Conservation (phyloP, 208 protist species). For the Trypanosoma congolense region DNA sequence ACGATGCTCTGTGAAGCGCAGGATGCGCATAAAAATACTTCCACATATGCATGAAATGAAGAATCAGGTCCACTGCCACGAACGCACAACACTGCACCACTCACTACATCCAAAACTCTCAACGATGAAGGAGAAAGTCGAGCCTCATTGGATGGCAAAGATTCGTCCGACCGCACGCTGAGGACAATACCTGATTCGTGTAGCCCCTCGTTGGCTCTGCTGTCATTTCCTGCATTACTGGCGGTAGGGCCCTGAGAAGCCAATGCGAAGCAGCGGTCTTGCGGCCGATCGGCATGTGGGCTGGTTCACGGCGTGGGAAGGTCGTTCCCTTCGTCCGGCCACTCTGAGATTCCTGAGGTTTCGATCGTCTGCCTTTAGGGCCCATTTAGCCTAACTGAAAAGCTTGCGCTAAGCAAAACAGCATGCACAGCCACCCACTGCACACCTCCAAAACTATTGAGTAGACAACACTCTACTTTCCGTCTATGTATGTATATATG, state of each 20-base stretch:
- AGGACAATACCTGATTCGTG: slow-evolving; percentile 4
- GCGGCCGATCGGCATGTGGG: no score
- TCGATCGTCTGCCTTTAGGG: neutral
- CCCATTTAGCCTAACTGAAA: neutral
- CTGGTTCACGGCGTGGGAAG: neutral
- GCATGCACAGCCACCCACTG: no score
- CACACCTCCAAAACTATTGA: no score
- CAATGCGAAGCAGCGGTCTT: neutral
- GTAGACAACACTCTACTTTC: no score
- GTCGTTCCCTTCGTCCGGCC: neutral
- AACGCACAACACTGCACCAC: slow-evolving; percentile 4
- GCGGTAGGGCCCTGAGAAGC: no score
- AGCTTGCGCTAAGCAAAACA: no score
- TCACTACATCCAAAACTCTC: slow-evolving; percentile 1
- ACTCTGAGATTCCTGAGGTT: neutral
- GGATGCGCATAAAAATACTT: slow-evolving; percentile 2
- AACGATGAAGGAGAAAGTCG: slow-evolving; percentile 1
- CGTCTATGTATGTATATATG: neutral
- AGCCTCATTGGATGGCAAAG: slow-evolving; percentile 12
- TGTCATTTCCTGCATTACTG: no score
- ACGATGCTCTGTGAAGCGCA: slow-evolving; percentile 3
- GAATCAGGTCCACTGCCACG: neutral
- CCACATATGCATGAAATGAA: neutral
- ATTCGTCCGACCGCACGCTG: neutral
- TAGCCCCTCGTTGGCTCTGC: no score